These are phyloP conservation scores for Sherardia arvensis DNA, from an alignment of 257 asterid genomes.

Conservation along the genomic window DNA sequence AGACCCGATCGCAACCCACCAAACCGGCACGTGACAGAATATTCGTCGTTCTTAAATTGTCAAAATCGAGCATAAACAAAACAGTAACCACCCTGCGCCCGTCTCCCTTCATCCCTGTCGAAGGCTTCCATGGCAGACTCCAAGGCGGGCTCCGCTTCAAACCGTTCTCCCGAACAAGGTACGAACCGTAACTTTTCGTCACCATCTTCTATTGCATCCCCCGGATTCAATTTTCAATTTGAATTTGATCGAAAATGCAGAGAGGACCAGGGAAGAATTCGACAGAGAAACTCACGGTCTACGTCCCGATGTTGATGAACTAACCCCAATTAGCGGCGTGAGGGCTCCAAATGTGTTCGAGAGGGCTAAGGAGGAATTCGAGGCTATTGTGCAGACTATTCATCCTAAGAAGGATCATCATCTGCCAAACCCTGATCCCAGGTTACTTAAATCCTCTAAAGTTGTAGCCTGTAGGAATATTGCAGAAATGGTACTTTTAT, in stretches of 20 bases:
- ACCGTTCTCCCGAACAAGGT: conserved; percentile 31
- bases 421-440: conserved; percentile 10
- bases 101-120: background rate
- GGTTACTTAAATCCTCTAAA: conserved; percentile 18
- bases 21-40: background rate
- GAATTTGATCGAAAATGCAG: conserved; percentile 16
- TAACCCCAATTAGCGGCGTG: conserved; percentile 39
- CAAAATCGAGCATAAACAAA: background rate
- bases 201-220: background rate
- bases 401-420: conserved; percentile 44
- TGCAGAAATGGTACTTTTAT: background rate
- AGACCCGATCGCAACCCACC: background rate
- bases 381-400: conserved; percentile 55
- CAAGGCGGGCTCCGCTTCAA: conserved; percentile 16
- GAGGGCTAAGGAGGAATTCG: conserved; percentile 75
- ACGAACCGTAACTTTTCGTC: background rate
- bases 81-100: background rate
- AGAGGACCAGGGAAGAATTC: conserved; percentile 35
- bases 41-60: conserved; percentile 5
- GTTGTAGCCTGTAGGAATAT: background rate
- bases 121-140: conserved; percentile 38
- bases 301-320: conserved; percentile 50
- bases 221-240: background rate
- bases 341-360: conserved; percentile 75
- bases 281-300: conserved; percentile 62